Base-by-base conservation (phyloP, 306 rosid genomes). In the Corylus heterophylla region DNA sequence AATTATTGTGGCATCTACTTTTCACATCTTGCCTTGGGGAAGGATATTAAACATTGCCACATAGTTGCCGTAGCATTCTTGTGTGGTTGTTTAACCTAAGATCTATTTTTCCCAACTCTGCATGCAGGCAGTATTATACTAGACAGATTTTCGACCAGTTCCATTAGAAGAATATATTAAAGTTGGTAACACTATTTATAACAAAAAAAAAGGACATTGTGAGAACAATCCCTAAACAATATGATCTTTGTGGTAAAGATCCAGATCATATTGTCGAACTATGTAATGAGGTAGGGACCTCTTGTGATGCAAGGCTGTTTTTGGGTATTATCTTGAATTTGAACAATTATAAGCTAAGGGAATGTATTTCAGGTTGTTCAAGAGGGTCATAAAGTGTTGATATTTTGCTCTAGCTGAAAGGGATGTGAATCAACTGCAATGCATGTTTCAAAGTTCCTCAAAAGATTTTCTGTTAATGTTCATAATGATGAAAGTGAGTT, bases 381-480 rank as follows among this genome's bases (percentile, higher is more conserved):
- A 86, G 97, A 95, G 78, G 98, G 98, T 47, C 93, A 88, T 54
- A 92, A 98, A 2, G 98, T 92, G 80, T 83, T 95, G 73, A 95
- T 95, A 86, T 95, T 95, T 87, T 95, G 98, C 87, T 92, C 96
- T 68, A 95, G 98, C 83, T 80, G 98, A 69, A 95, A 92, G 88
- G 98, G 98, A 75, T 95, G 98, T 74, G 98, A 95, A 90, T 92
- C 98, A 85, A 92, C 98, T 49, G 97, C 98, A 2, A 92, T 78
- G 82, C 98, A 95, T 62, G 90, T 95, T 68, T 88, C 97, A 48
- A 89, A 87, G 83, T 92, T 91, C 76, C 93, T 95, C 54, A 89
- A 89, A 82, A 89, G 85, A 69, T 91, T 85, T 85, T 76, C 82
- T 29, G 84, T 76, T 51, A 79, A 85, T 73, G 76, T 80, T 80